Percentiles rank a stretch among this genome's conserved stretches.
Conservation (phyloP, 192 early-diverging fungal species). For the Coemansia sp. region DNA sequence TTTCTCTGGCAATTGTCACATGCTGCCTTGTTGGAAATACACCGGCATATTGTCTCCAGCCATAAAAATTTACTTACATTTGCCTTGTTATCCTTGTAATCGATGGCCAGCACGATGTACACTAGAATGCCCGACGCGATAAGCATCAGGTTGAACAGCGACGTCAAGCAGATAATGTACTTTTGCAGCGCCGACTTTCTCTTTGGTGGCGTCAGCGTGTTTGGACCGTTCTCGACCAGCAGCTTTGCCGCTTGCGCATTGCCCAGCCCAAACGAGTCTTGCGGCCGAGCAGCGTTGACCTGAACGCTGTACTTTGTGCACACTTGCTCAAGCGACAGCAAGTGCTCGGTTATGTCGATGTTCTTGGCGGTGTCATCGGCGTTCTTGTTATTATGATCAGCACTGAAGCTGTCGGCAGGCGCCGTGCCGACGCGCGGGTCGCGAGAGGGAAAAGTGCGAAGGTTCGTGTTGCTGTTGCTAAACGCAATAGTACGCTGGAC, state of each 20-base stretch:
- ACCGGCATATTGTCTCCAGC: not conserved
- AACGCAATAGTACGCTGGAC: conserved; percentile 10
- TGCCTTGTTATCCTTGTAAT: conserved; percentile 69
- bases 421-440: not conserved
- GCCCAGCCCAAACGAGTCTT: conserved; percentile 69
- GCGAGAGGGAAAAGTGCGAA: too few species aligned
- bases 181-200: conserved; percentile 71
- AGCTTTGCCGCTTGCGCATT: conserved; percentile 62
- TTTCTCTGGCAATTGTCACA: not conserved
- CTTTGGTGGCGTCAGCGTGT: conserved; percentile 85
- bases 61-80: conserved; percentile 56
- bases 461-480: not conserved
- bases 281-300: conserved; percentile 63
- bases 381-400: not conserved
- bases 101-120: conserved; percentile 79
- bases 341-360: conserved; percentile 60
- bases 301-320: conserved; percentile 49
- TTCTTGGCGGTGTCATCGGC: conserved; percentile 22
- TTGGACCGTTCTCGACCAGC: conserved; percentile 75
- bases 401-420: not conserved
- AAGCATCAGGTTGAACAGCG: conserved; percentile 89
- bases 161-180: conserved; percentile 72
- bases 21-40: not conserved
- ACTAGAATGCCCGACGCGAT: conserved; percentile 77
- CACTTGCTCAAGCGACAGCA: conserved; percentile 60